These are phyloP conservation scores for Vaccinium darrowii DNA, from an alignment of 148 eudicot species.

Conservation along the genomic window DNA sequence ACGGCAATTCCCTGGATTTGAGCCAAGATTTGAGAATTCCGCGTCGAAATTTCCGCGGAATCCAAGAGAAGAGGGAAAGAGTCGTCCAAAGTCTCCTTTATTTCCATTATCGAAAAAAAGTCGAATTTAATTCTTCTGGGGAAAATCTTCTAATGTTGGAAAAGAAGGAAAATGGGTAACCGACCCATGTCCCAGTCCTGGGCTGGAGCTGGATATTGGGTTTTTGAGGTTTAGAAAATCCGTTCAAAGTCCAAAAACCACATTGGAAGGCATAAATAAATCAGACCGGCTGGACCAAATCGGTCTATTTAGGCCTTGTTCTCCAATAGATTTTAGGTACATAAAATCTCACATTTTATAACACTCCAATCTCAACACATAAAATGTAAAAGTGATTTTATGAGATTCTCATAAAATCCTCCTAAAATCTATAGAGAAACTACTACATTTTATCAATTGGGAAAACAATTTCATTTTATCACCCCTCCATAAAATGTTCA, in stretches of 20 bases:
- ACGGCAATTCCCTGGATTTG: not conserved
- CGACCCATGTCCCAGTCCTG: not conserved
- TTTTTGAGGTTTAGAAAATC: not conserved
- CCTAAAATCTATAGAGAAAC: no score
- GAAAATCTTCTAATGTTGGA: not conserved
- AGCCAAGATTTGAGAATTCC: slow-evolving; percentile 9
- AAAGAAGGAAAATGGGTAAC: not conserved
- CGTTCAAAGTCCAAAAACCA: not conserved
- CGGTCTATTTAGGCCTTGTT: no score
- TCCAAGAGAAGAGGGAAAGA: not conserved
- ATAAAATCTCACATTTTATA: no score
- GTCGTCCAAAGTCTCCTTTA: not conserved
- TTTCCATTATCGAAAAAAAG: not conserved
- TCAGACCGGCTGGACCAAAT: no score
- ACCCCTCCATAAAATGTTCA: no score
- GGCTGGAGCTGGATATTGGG: not conserved
- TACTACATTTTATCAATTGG: no score
- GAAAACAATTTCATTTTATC: no score
- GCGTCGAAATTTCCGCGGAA: slow-evolving; percentile 20
- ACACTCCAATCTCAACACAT: no score
- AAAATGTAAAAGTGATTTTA: no score
- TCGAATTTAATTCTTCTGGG: not conserved
- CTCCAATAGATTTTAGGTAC: no score
- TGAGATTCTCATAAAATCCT: no score
- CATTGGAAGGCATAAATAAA: no score